Base-by-base conservation (phyloP, 768 basidiomycete species). In the Strobilomyces dryophilus region DNA sequence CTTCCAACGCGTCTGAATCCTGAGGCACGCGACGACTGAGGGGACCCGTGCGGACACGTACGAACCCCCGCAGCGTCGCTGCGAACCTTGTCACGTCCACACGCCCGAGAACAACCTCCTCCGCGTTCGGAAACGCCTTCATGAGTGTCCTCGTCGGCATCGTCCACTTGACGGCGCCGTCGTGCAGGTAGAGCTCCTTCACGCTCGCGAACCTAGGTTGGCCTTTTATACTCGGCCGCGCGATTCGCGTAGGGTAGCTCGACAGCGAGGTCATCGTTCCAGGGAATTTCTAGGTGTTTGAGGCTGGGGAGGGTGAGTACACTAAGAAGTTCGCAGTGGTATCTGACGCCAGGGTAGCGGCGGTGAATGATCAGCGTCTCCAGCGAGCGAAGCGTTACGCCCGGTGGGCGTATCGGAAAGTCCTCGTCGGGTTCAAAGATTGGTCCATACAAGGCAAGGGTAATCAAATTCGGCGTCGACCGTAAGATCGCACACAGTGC, bases 331-430 rank as follows among this genome's bases (percentile, higher is more conserved):
- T 51, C 50, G 32, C 37, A 54, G 12, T 57, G 59, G 37, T 61
- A 64, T 36, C 59, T 50, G n/a, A 51, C 24, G 6, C 46, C 58
- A 2, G 59, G 54, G 14, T 50, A 46, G 20, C 47, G 52, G n/a
- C 56, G 60, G 43, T 59, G 54, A 31, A 65, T 45, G 46, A 62
- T 37, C 21, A 64, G 54, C 2, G 57, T 59, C 26, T 54, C 45
- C 8, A 56, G 49, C 3, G 17, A 35, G 14, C 53, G 29, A 8
- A 61, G 60, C 2, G n/a, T 49, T 3, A 55, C 54, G 17, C 26
- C 17, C 8, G 34, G 51, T 5, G 49, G 53, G 20, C 42, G 49
- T 8, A 34, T 18, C 3, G 42, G 45, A 45, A 58, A 45, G 42
- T 52, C 56, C n/a, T 54, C 59, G 4, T 52, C 51, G 1, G 49